Conservation (phyloP, 2,329 filamentous ascomycete species). For the Talaromyces sp. region DNA sequence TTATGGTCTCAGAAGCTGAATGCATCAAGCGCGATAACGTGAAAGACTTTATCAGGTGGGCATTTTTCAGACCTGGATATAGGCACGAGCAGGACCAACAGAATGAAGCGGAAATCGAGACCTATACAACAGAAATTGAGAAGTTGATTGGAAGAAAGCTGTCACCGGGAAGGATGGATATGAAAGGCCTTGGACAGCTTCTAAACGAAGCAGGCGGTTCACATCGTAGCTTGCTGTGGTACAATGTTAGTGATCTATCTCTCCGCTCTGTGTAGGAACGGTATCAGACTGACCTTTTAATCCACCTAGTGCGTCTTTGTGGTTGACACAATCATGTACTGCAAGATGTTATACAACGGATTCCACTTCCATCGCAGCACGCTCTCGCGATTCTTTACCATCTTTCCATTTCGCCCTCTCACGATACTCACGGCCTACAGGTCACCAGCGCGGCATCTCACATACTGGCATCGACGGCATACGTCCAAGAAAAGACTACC, state of each 20-base stretch:
- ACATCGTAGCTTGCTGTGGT: constrained; percentile 46
- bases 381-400: constrained; percentile 47
- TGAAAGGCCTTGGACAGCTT: constrained; percentile 63
- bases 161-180: constrained; percentile 58
- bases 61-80: constrained; percentile 52
- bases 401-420: constrained; percentile 63
- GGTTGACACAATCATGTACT: constrained; percentile 12
- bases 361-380: constrained; percentile 57
- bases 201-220: constrained; percentile 63
- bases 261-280: not conserved
- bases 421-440: constrained; percentile 49
- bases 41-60: constrained; percentile 69
- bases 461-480: constrained; percentile 70
- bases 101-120: constrained; percentile 58
- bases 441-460: constrained; percentile 55
- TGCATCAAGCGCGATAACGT: constrained; percentile 70
- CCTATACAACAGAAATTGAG: constrained; percentile 59
- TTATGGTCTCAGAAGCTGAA: constrained; percentile 59
- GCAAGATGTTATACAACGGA: constrained; percentile 38
- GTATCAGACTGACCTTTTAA: constrained; percentile 6
- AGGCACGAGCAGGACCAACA: constrained; percentile 24
- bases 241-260: constrained; percentile 11
- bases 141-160: constrained; percentile 55
- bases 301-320: constrained; percentile 11
- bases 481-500: constrained; percentile 60